These are phyloP conservation scores for Aegilops speltoides DNA, from an alignment of 176 grass and related monocot genomes.

Conservation along the genomic window DNA sequence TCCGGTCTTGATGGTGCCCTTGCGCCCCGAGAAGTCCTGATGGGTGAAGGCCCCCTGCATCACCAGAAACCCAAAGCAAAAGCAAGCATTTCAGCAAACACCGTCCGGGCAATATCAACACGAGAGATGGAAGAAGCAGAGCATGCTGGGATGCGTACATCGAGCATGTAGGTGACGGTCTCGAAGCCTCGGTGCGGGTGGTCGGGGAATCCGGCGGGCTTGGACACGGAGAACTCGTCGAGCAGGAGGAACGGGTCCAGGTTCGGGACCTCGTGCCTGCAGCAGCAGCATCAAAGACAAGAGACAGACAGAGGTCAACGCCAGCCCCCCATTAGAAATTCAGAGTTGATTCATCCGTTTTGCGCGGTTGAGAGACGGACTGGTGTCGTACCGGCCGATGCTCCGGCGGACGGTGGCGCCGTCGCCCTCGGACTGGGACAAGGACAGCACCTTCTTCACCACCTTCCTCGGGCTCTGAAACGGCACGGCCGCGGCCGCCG, in stretches of 20 bases:
- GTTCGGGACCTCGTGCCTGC: slow-evolving; percentile 57
- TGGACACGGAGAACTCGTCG: slow-evolving; percentile 77
- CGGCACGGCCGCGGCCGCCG: neutral
- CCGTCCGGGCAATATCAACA: neutral
- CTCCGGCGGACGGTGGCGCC: neutral
- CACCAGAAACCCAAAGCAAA: neutral
- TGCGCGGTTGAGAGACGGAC: too few relatives aligned
- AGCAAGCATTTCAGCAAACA: slow-evolving; percentile 32
- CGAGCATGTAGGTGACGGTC: slow-evolving; percentile 92
- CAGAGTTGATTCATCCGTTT: neutral
- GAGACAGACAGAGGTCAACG: neutral
- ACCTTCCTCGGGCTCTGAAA: slow-evolving; percentile 61
- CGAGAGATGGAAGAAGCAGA: neutral
- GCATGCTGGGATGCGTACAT: slow-evolving; percentile 24
- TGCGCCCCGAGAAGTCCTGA: slow-evolving; percentile 81
- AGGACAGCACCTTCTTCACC: slow-evolving; percentile 43
- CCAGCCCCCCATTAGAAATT: neutral
- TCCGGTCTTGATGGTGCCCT: slow-evolving; percentile 74
- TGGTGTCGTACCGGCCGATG: slow-evolving; percentile 61
- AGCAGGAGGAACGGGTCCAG: slow-evolving; percentile 83
- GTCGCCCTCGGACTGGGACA: neutral
- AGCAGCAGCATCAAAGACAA: neutral
- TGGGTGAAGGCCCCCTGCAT: slow-evolving; percentile 80
- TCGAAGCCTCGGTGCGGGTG: slow-evolving; percentile 87
- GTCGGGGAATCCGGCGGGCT: slow-evolving; percentile 73